Evolutionary conservation across 2,329 filamentous ascomycete species (phyloP).

Genomic region (Aspergillus sp.): DNA sequence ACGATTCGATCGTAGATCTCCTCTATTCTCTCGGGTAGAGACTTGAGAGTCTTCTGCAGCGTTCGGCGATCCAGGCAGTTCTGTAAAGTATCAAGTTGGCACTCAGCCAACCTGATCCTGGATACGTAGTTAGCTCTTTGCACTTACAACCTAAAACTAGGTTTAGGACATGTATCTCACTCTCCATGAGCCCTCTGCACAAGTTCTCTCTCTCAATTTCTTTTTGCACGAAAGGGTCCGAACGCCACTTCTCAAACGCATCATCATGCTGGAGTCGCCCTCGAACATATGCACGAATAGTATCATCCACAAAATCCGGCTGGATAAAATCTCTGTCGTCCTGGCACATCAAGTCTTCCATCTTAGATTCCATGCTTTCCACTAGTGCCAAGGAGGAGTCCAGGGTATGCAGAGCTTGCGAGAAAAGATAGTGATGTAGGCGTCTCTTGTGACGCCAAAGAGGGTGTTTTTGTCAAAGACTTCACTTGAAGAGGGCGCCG

Average conservation of each 20-base stretch:
- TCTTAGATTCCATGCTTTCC: constrained; percentile 9
- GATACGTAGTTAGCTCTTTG: constrained; percentile 2
- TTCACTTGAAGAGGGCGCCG: no score
- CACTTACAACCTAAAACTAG: not conserved
- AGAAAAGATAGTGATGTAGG: not conserved
- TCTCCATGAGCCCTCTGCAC: constrained; percentile 18
- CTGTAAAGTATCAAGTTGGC: constrained; percentile 25
- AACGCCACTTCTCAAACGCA: constrained; percentile 11
- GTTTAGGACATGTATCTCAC: constrained; percentile 7
- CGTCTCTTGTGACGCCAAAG: no score
- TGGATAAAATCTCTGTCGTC: no score
- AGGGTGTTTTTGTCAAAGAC: no score
- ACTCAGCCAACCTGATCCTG: constrained; percentile 29
- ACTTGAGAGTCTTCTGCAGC: constrained; percentile 16
- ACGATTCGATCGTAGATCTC: constrained; percentile 26
- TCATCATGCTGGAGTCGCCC: constrained; percentile 1
- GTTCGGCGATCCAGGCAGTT: constrained; percentile 16
- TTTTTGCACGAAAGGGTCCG: constrained; percentile 6
- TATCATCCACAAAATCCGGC: no score
- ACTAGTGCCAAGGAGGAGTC: constrained; percentile 11
- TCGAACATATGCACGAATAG: constrained; percentile 3
- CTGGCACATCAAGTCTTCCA: not conserved
- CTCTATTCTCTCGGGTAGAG: constrained; percentile 23
- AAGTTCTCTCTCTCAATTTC: constrained; percentile 10
- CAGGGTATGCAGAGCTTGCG: not conserved